phyloP scores from a whole-genome alignment of 2,329 filamentous ascomycete genomes.

The Ambrosiella xylebori region DNA sequence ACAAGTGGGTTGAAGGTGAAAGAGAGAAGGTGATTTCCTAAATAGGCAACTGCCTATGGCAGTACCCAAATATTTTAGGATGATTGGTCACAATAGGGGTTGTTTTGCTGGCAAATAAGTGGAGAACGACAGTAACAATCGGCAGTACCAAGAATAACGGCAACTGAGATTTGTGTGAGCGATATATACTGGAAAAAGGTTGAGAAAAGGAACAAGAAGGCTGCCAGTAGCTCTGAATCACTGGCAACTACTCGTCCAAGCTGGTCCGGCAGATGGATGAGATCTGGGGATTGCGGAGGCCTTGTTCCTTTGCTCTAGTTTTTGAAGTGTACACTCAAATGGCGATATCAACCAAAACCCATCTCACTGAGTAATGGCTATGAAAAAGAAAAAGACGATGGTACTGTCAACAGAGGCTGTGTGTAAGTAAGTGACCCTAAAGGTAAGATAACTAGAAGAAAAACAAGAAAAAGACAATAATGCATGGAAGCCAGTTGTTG shows the following conservation, averaged over 20 bases:
- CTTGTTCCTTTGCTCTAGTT: slow-evolving; percentile 10
- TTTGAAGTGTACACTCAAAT: slow-evolving; percentile 9
- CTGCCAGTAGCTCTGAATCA: slow-evolving; percentile 13
- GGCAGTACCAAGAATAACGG: background rate
- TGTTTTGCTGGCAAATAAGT: background rate
- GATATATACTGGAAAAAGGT: slow-evolving; percentile 11
- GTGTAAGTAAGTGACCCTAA: background rate
- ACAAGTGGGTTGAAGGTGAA: background rate
- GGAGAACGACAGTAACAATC: background rate
- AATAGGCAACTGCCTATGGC: background rate
- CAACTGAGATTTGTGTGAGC: background rate
- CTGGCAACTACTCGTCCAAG: slow-evolving; percentile 12
- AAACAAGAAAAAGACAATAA: background rate
- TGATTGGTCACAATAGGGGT: background rate
- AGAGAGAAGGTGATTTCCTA: background rate
- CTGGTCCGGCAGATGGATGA: background rate
- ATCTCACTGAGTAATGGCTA: slow-evolving; percentile 4
- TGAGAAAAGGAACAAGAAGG: slow-evolving; percentile 11
- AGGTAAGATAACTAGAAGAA: background rate
- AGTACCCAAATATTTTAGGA: background rate
- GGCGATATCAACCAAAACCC: slow-evolving; percentile 10
- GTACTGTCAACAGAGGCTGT: background rate
- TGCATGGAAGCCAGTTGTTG: background rate
- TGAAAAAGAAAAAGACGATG: background rate
- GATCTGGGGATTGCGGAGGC: slow-evolving; percentile 7